phyloP scores from a whole-genome alignment of 2,329 filamentous ascomycete species.

The Conoideocrella luteorostrata region DNA sequence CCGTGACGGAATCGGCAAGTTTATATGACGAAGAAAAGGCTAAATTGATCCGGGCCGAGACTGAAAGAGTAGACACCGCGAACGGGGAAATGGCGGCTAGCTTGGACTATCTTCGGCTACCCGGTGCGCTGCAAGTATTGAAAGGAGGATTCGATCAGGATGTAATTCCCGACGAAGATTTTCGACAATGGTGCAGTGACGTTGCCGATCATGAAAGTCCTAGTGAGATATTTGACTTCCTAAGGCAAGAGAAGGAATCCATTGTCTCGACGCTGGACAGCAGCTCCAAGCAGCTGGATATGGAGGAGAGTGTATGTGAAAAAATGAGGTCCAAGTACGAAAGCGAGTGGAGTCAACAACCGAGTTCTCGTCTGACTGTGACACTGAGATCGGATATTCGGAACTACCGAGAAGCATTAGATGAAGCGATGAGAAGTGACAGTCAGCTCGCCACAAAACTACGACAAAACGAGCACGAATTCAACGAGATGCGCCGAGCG shows the following conservation, averaged over 20 bases:
- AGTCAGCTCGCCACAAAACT: conserved; percentile 76
- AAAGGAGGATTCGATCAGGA: conserved; percentile 93
- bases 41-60: conserved; percentile 87
- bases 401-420: conserved; percentile 81
- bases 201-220: conserved; percentile 82
- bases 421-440: conserved; percentile 84
- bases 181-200: conserved; percentile 89
- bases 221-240: conserved; percentile 66
- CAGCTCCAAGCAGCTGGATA: conserved; percentile 82
- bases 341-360: conserved; percentile 92
- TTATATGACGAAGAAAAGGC: conserved; percentile 98
- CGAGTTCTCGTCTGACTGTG: conserved; percentile 80
- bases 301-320: conserved; percentile 96
- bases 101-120: conserved; percentile 85
- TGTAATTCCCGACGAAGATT: conserved; percentile 81
- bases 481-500: conserved; percentile 90
- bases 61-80: conserved; percentile 84
- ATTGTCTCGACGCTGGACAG: conserved; percentile 69
- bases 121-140: conserved; percentile 80
- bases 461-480: conserved; percentile 78
- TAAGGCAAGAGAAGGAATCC: conserved; percentile 70
- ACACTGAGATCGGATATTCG: conserved; percentile 82
- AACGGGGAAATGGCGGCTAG: conserved; percentile 96
- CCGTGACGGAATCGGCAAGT: conserved; percentile 93
- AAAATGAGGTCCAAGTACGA: conserved; percentile 99